phyloP scores from a whole-genome alignment of 192 early-diverging fungal genomes.

The Coemansia sp. region DNA sequence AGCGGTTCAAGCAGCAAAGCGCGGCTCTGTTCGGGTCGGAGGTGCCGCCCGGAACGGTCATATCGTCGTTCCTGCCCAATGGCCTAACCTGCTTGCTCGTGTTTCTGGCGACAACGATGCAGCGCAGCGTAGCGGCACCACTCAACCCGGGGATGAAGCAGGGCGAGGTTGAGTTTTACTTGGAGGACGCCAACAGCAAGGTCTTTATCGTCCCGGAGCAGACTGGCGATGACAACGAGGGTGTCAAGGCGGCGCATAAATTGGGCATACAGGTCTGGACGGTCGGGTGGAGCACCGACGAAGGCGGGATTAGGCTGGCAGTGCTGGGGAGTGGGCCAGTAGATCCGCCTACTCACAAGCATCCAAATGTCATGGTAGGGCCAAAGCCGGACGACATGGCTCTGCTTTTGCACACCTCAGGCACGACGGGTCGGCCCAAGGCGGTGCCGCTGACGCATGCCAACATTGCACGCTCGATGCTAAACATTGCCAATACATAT shows the following conservation, averaged over 20 bases:
- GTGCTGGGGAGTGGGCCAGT: conserved; percentile 21
- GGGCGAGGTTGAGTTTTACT: conserved; percentile 71
- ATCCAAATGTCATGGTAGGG: background rate
- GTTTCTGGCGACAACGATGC: conserved; percentile 63
- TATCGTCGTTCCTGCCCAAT: conserved; percentile 66
- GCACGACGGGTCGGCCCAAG: conserved; percentile 76
- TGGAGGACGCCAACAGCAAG: conserved; percentile 64
- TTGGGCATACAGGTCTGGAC: conserved; percentile 58
- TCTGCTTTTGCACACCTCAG: conserved; percentile 76
- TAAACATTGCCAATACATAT: conserved; percentile 72
- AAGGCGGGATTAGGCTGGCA: conserved; percentile 24
- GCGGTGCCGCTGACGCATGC: conserved; percentile 79
- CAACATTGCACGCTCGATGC: conserved; percentile 69
- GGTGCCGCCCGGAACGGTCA: conserved; percentile 34
- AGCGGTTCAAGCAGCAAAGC: conserved; percentile 36
- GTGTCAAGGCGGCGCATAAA: conserved; percentile 55
- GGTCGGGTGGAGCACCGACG: conserved; percentile 46
- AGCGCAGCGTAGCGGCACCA: conserved; percentile 67
- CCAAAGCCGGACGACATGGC: conserved; percentile 60
- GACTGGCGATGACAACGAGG: conserved; percentile 50
- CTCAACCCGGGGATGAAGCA: conserved; percentile 67
- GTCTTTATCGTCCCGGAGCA: conserved; percentile 64
- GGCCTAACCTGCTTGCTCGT: conserved; percentile 62
- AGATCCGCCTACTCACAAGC: conserved; percentile 13
- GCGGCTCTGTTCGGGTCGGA: conserved; percentile 21